Evolutionary conservation across 148 eudicot genomes (phyloP).

Genomic region (Chenopodium berlandieri): DNA sequence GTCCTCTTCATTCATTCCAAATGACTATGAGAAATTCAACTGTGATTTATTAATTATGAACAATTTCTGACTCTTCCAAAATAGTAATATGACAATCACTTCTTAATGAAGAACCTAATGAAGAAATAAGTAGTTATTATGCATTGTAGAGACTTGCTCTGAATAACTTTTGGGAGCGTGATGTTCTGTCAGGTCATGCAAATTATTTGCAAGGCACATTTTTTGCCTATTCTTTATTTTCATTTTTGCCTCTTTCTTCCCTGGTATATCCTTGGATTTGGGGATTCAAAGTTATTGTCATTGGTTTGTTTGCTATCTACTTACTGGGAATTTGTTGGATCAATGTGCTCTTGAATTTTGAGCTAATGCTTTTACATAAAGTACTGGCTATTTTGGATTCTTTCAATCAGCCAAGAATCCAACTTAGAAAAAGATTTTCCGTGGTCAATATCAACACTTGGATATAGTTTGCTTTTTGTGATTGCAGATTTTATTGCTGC

Average conservation of each 20-base stretch:
- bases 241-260: background rate
- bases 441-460: conserved; percentile 48
- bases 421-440: background rate
- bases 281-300: background rate
- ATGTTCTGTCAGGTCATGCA: background rate
- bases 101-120: background rate
- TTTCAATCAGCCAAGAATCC: background rate
- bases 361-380: background rate
- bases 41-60: too few species aligned
- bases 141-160: background rate
- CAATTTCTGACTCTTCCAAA: background rate
- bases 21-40: background rate
- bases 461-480: conserved; percentile 94
- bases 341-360: background rate
- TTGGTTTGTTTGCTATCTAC: background rate
- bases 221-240: background rate
- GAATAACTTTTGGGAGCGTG: background rate
- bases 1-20: background rate
- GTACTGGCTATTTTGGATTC: background rate
- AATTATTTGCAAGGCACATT: background rate
- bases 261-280: background rate
- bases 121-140: background rate
- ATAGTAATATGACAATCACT: too few species aligned
- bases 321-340: background rate
- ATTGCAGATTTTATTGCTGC: conserved; percentile 88